Percentiles rank a stretch among this genome's conserved stretches.
phyloP scores from a whole-genome alignment of 2,329 filamentous ascomycete species.

The Epichloe aotearoae region DNA sequence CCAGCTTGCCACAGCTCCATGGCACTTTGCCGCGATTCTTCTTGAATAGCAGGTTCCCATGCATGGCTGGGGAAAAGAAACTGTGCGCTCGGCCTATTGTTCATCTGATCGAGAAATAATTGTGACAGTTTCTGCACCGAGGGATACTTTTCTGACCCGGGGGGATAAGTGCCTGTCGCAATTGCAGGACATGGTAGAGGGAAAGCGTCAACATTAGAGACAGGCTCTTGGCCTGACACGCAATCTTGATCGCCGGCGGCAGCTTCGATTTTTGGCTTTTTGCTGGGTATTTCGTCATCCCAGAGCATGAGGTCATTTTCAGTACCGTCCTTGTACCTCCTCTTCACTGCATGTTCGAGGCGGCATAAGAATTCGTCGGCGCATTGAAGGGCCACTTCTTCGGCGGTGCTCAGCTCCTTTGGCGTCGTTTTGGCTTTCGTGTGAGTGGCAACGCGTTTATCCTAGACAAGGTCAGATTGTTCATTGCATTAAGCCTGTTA shows the following conservation, averaged over 20 bases:
- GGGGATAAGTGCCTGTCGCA: neutral
- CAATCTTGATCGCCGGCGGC: too few species aligned
- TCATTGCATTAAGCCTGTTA: neutral
- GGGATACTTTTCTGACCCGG: neutral
- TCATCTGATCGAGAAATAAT: neutral
- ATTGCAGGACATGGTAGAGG: neutral
- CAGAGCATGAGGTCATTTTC: neutral
- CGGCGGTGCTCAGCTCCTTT: neutral
- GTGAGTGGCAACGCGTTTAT: neutral
- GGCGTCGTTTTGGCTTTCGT: neutral
- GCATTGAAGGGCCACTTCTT: neutral
- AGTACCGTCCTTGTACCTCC: neutral
- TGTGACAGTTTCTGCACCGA: neutral
- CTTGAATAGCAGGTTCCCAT: neutral
- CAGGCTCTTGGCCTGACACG: neutral
- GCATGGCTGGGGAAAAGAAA: neutral
- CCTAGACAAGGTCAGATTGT: neutral
- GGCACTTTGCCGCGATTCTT: neutral
- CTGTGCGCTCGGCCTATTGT: neutral
- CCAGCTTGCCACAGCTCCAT: constrained; percentile 5
- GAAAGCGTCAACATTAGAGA: neutral
- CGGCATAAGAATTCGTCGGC: neutral
- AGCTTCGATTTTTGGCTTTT: neutral
- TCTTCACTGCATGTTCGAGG: neutral
- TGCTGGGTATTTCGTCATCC: neutral